Evolutionary conservation across 2,329 filamentous ascomycete genomes (phyloP).

Genomic region (Sclerotinia subarctica): DNA sequence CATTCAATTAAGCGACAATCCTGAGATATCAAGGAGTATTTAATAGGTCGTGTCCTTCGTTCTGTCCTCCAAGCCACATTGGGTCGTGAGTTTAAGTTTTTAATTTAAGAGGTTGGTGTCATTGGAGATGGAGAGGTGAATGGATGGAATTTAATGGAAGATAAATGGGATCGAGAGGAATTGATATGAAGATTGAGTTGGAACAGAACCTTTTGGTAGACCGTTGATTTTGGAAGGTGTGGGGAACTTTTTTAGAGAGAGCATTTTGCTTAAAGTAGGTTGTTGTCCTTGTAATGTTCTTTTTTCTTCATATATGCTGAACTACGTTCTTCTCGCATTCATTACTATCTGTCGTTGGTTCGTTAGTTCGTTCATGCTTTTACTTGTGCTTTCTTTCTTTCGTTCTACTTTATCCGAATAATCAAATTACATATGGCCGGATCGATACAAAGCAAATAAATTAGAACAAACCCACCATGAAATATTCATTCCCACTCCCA

Average conservation of each 20-base stretch:
- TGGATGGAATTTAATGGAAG: background rate
- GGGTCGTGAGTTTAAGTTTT: background rate
- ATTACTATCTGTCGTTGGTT: background rate
- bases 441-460: background rate
- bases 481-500: background rate
- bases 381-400: no score
- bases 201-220: background rate
- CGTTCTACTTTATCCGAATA: no score
- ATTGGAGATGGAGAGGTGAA: background rate
- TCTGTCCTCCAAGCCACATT: background rate
- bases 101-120: background rate
- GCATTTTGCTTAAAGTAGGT: background rate
- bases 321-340: background rate
- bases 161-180: background rate
- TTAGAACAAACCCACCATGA: background rate
- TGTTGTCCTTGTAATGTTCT: background rate
- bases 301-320: background rate
- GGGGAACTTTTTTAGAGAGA: background rate
- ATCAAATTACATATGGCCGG: background rate
- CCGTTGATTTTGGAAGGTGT: background rate
- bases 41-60: background rate
- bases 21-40: background rate
- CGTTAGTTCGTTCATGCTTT: background rate
- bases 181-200: background rate
- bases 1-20: background rate